These are phyloP conservation scores for Tieghemiomyces parasiticus DNA, from an alignment of 192 early-diverging fungal species.

Conservation along the genomic window DNA sequence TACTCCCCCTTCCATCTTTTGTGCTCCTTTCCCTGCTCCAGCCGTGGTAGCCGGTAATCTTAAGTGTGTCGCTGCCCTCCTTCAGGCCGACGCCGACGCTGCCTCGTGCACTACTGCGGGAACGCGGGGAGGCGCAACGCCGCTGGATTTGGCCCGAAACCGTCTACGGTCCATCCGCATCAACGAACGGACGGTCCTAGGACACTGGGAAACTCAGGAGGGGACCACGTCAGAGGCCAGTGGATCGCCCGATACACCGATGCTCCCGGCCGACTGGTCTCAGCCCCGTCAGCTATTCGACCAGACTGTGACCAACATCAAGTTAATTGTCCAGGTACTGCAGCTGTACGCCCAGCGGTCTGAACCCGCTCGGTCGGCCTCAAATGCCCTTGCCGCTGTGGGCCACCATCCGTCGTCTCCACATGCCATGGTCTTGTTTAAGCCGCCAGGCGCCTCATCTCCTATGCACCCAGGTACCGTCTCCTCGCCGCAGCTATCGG, in stretches of 20 bases:
- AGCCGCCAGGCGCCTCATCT: not conserved
- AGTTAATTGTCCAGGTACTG: not conserved
- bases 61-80: not conserved
- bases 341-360: not conserved
- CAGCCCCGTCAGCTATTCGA: not conserved
- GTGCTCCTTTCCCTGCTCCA: not conserved
- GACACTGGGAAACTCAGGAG: not conserved
- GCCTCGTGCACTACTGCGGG: not conserved
- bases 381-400: too few species aligned
- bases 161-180: slow-evolving; percentile 2
- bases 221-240: not conserved
- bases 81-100: slow-evolving; percentile 1
- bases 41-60: not conserved
- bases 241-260: not conserved
- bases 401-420: too few species aligned
- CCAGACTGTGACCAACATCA: not conserved
- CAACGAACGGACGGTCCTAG: not conserved
- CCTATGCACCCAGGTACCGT: too few species aligned
- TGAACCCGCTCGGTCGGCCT: not conserved
- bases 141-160: slow-evolving; percentile 1
- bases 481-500: not conserved
- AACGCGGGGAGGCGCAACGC: not conserved
- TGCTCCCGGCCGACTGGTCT: not conserved
- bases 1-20: too few species aligned
- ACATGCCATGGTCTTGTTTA: not conserved